phyloP scores from a whole-genome alignment of 768 basidiomycete species.

The Boletus rufocinnamomeus region DNA sequence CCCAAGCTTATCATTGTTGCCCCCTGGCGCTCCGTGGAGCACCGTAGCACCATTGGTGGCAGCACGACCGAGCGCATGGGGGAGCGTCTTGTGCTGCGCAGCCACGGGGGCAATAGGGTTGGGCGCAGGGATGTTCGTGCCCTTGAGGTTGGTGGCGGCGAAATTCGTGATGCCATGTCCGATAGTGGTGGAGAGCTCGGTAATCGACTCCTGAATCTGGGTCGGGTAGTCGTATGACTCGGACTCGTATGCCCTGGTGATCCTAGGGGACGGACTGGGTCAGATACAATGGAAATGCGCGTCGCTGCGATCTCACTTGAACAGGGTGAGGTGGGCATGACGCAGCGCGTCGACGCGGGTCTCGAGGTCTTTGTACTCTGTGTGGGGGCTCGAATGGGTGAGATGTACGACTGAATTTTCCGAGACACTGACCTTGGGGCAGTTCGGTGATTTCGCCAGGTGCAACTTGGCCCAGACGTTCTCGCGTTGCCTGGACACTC shows the following conservation, averaged over 20 bases:
- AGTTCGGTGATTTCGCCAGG: conserved; percentile 95
- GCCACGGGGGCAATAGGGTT: conserved; percentile 53
- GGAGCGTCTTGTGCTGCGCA: conserved; percentile 90
- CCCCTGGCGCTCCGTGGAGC: conserved; percentile 46
- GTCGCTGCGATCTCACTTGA: conserved; percentile 60
- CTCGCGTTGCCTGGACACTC: conserved; percentile 82
- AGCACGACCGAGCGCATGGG: conserved; percentile 89
- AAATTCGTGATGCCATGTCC: conserved; percentile 78
- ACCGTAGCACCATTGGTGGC: conserved; percentile 59
- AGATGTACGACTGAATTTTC: background rate
- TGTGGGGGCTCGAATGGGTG: background rate
- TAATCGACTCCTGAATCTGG: conserved; percentile 80
- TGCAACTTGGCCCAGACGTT: conserved; percentile 87
- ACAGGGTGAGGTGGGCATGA: conserved; percentile 68
- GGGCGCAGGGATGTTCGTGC: conserved; percentile 82
- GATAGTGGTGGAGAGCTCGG: conserved; percentile 70
- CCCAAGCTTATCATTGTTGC: conserved; percentile 67
- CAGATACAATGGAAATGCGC: background rate
- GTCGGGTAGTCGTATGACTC: conserved; percentile 91
- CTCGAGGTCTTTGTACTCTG: conserved; percentile 97
- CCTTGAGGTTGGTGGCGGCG: conserved; percentile 85
- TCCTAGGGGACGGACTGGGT: conserved; percentile 43
- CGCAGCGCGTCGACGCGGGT: conserved; percentile 90
- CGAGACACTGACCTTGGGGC: conserved; percentile 66
- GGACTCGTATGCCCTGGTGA: conserved; percentile 84